These are phyloP conservation scores for Phytophthora europaea DNA, from an alignment of 352 stramenopile genomes.

Conservation along the genomic window DNA sequence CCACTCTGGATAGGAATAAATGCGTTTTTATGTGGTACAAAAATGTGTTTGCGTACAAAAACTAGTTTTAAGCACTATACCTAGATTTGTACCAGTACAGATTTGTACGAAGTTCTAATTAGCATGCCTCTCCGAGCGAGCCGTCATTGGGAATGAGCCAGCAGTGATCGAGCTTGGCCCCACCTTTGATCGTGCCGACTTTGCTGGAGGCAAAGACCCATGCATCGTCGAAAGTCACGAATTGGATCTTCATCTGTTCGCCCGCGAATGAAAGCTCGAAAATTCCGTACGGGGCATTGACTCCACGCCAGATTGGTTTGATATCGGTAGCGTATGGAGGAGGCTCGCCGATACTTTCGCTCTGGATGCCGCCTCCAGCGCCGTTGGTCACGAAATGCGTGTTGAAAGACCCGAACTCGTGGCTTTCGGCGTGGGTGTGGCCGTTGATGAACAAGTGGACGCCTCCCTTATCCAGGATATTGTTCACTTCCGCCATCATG, in stretches of 20 bases:
- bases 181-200: slow-evolving; percentile 57
- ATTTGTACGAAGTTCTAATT: not conserved
- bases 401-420: slow-evolving; percentile 74
- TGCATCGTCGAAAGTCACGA: slow-evolving; percentile 73
- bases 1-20: not conserved
- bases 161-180: slow-evolving; percentile 61
- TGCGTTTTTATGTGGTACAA: not conserved
- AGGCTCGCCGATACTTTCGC: slow-evolving; percentile 69
- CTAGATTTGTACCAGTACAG: not conserved
- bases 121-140: slow-evolving; percentile 48
- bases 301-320: slow-evolving; percentile 61
- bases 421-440: slow-evolving; percentile 80
- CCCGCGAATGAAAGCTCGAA: slow-evolving; percentile 76
- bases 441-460: slow-evolving; percentile 79
- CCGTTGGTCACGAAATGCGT: slow-evolving; percentile 84
- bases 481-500: slow-evolving; percentile 78
- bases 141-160: slow-evolving; percentile 78
- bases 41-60: not conserved
- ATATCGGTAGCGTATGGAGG: slow-evolving; percentile 58
- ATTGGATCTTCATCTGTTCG: slow-evolving; percentile 68
- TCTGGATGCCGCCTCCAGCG: slow-evolving; percentile 76
- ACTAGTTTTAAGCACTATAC: not conserved
- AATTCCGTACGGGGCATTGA: slow-evolving; percentile 72
- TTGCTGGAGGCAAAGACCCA: slow-evolving; percentile 64
- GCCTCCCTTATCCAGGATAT: slow-evolving; percentile 52